A percentile compares a stretch with the other conserved stretches of the same genome.
Evolutionary conservation across 1,139 yeast species (phyloP).

Genomic region (Yamadazyma atmosphaerica): DNA sequence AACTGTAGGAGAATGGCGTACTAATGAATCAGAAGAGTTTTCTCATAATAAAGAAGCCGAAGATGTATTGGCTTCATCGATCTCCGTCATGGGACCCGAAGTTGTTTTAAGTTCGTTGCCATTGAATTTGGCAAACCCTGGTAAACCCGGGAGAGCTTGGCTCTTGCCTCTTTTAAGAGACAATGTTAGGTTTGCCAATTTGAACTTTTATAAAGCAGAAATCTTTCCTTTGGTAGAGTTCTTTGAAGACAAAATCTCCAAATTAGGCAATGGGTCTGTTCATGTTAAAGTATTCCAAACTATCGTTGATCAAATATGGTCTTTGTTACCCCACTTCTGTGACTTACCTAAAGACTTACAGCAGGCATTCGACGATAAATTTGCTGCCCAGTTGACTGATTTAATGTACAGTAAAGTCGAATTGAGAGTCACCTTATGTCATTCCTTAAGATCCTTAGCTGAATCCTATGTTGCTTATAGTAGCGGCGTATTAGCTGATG

Average conservation of each 20-base stretch:
- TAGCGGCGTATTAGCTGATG: conserved; percentile 58
- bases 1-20: conserved; percentile 83
- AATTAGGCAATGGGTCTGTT: conserved; percentile 53
- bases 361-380: conserved; percentile 64
- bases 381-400: conserved; percentile 77
- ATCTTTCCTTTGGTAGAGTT: conserved; percentile 68
- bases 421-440: conserved; percentile 77
- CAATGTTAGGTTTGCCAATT: conserved; percentile 68
- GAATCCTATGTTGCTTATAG: conserved; percentile 71
- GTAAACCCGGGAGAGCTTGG: conserved; percentile 87
- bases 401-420: conserved; percentile 73
- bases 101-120: conserved; percentile 74
- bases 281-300: conserved; percentile 79
- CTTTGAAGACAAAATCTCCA: conserved; percentile 52
- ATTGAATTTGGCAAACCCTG: conserved; percentile 55
- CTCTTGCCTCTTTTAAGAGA: conserved; percentile 89
- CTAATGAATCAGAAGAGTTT: conserved; percentile 67
- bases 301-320: conserved; percentile 88
- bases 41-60: conserved; percentile 82
- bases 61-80: conserved; percentile 73
- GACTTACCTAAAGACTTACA: conserved; percentile 79
- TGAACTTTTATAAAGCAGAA: conserved; percentile 60
- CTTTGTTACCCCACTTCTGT: conserved; percentile 84
- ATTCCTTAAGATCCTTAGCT: conserved; percentile 73
- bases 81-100: conserved; percentile 84